Evolutionary conservation across 208 protist genomes (phyloP).

Genomic region (Trypanosoma theileri): DNA sequence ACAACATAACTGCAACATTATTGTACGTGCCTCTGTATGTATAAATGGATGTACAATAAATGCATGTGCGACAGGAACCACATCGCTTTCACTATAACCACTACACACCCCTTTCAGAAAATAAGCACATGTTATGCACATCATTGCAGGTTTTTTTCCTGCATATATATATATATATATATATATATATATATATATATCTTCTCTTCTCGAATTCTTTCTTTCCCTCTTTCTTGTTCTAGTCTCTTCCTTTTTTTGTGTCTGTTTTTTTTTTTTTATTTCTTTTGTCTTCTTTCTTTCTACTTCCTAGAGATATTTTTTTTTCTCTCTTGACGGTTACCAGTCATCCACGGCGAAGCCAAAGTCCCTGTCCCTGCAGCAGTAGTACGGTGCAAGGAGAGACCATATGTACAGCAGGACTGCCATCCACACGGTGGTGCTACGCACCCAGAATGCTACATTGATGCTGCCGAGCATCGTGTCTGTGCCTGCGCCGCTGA

Average conservation of each 20-base stretch:
- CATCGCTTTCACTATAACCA: too few relatives aligned
- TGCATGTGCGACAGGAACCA: too few relatives aligned
- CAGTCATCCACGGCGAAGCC: slow-evolving; percentile 72
- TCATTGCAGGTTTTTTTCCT: not conserved
- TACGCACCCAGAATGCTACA: slow-evolving; percentile 90
- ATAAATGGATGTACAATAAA: too few relatives aligned
- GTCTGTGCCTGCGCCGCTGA: slow-evolving; percentile 62
- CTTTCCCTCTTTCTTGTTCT: not conserved
- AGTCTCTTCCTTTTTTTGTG: not conserved
- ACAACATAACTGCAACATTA: too few relatives aligned
- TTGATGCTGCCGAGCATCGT: slow-evolving; percentile 48
- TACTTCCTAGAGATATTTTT: not conserved
- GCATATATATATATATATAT: slow-evolving; percentile 1
- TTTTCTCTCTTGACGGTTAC: slow-evolving; percentile 21
- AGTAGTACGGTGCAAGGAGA: slow-evolving; percentile 88
- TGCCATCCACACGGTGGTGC: slow-evolving; percentile 80
- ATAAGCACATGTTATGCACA: slow-evolving; percentile 1
- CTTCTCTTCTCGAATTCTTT: too few relatives aligned
- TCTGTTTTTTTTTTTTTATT: not conserved
- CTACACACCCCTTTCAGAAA: slow-evolving; percentile 4
- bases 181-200: slow-evolving; percentile 15
- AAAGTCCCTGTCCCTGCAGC: slow-evolving; percentile 88
- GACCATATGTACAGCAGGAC: slow-evolving; percentile 92
- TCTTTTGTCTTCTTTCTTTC: slow-evolving; percentile 8
- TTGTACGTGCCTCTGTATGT: too few relatives aligned